Conservation (phyloP, 2,329 filamentous ascomycete genomes). For the Colletotrichum sidae region DNA sequence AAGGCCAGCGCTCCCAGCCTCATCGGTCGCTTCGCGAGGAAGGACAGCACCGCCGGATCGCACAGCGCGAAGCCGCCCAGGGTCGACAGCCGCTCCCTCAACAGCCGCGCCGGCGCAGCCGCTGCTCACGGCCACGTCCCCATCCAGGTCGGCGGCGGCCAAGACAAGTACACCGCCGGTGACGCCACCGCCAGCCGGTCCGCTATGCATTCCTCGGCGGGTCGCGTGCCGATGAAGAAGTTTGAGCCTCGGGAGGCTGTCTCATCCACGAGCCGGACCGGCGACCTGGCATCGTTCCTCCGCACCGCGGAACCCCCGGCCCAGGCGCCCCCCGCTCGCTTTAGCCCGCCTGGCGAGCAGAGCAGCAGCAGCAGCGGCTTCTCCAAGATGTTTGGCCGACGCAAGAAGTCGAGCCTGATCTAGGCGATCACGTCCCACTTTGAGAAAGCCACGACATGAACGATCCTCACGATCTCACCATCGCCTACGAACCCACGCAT, state of each 20-base stretch:
- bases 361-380: constrained; percentile 54
- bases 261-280: constrained; percentile 61
- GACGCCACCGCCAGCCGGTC: constrained; percentile 40
- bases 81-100: constrained; percentile 51
- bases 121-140: constrained; percentile 59
- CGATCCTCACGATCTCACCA: constrained; percentile 27
- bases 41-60: constrained; percentile 45
- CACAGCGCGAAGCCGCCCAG: constrained; percentile 43
- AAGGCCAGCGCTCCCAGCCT: constrained; percentile 73
- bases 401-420: constrained; percentile 57
- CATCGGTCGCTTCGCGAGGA: constrained; percentile 67
- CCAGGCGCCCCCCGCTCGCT: constrained; percentile 42
- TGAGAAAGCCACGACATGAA: constrained; percentile 33
- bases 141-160: constrained; percentile 62
- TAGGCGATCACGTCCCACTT: constrained; percentile 37
- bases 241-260: constrained; percentile 68
- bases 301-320: constrained; percentile 75
- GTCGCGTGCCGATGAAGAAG: constrained; percentile 65
- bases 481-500: constrained; percentile 25
- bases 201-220: constrained; percentile 43
- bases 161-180: constrained; percentile 55
- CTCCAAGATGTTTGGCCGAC: constrained; percentile 61
- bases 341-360: constrained; percentile 38
- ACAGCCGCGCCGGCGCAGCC: constrained; percentile 51
- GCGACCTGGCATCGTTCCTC: constrained; percentile 79